These are phyloP conservation scores for Chrysopogon serrulatus DNA, from an alignment of 176 grass and related monocot genomes.

Conservation along the genomic window DNA sequence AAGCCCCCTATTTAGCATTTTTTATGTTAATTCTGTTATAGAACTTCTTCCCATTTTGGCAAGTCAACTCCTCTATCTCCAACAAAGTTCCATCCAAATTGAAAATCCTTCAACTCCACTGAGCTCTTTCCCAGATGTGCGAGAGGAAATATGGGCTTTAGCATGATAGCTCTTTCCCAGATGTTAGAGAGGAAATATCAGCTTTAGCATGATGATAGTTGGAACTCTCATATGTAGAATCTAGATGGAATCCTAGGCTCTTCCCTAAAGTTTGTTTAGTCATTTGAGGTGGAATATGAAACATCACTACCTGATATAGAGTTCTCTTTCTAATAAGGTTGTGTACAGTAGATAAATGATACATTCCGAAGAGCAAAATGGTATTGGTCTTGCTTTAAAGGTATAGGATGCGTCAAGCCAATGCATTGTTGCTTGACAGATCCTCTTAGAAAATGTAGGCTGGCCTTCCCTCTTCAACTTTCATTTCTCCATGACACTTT, in stretches of 20 bases:
- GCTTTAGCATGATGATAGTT: too few species aligned
- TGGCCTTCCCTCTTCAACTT: constrained; percentile 23
- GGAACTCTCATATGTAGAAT: neutral
- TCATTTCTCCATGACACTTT: constrained; percentile 13
- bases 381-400: neutral
- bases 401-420: neutral
- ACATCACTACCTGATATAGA: neutral
- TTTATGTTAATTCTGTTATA: too few species aligned
- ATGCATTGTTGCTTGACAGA: neutral
- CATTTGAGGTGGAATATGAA: too few species aligned
- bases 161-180: too few species aligned
- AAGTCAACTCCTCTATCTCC: neutral
- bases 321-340: neutral
- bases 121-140: too few species aligned
- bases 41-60: neutral
- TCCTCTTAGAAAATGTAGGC: constrained; percentile 48
- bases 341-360: neutral
- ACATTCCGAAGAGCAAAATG: neutral
- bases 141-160: too few species aligned
- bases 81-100: neutral
- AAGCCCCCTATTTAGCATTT: too few species aligned
- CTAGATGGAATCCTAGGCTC: neutral
- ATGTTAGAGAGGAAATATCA: too few species aligned
- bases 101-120: neutral
- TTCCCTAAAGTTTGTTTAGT: neutral